A percentile compares a stretch with the other conserved stretches of the same genome.
Conservation (phyloP, 2,329 filamentous ascomycete genomes). For the Colletotrichum siamense region DNA sequence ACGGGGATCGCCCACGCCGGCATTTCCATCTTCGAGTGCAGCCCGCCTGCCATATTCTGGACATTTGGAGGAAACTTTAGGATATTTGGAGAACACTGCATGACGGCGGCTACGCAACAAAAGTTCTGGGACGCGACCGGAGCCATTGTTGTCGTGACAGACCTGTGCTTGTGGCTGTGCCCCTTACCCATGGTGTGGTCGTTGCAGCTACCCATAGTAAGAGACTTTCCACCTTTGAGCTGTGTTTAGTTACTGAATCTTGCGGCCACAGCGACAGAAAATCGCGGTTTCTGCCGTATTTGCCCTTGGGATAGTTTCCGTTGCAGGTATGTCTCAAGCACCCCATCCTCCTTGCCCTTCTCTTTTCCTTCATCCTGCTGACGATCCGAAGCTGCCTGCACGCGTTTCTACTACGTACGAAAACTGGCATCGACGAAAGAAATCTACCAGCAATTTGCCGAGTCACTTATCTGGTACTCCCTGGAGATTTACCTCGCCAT, state of each 20-base stretch:
- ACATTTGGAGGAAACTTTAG: neutral
- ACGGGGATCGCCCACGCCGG: neutral
- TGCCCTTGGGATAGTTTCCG: neutral
- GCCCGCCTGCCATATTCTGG: neutral
- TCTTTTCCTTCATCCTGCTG: neutral
- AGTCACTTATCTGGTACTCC: neutral
- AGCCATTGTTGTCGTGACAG: neutral
- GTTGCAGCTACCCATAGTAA: neutral
- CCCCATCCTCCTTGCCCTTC: neutral
- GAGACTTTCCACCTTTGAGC: neutral
- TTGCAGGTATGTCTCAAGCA: neutral
- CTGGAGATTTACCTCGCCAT: neutral
- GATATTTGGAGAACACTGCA: neutral
- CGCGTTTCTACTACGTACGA: neutral
- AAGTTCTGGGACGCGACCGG: neutral
- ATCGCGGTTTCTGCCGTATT: neutral
- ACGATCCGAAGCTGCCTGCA: neutral
- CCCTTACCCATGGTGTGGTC: neutral
- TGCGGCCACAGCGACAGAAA: neutral
- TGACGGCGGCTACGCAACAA: neutral
- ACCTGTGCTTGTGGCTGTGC: neutral
- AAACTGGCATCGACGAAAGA: neutral
- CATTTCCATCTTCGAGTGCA: neutral
- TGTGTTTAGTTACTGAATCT: rapidly evolving
- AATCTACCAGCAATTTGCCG: neutral